Base-by-base conservation (phyloP, 768 basidiomycete genomes). In the Mrakia blollopis region DNA sequence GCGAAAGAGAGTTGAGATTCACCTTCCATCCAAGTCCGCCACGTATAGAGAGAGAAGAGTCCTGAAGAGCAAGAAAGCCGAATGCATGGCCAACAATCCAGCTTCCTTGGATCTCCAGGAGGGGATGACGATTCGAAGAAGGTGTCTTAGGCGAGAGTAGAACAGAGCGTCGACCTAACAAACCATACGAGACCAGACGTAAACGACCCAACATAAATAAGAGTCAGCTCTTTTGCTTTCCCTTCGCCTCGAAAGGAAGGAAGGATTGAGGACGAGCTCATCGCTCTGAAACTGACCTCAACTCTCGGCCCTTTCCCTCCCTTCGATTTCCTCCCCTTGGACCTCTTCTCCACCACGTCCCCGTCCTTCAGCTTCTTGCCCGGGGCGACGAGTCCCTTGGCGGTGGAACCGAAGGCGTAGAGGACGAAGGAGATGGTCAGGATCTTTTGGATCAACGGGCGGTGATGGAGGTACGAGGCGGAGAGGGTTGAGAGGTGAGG, bases 41-140 rank as follows among this genome's bases (percentile, higher is more conserved):
- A 99, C 94, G 81, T 97, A 98, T 25, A 99, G 85, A 23, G 93
- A 95, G 65, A 98, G 90, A 1, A 92, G 90, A 5, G 96, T 98
- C 80, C 96, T 86, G 79, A 92, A 91, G 21, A 98, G 87, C 73
- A 99, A 88, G 76, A 99, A 87, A 81, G 90, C 89, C 21, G 94
- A 92, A 84, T 98, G 95, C 87, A 93, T 91, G 63, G 89, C 84
- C 23, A 99, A 87, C 70, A 98, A 88, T 73, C 92, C 84, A 0
- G 94, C 93, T 83, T 98, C 95, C 80, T 93, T 92, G 11, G 92
- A 93, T 61, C 88, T 88, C 74, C 93, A 83, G 61, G 90, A 87
- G 5, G 95, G 96, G 74, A 98, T 93, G 30, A 95, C 91, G 69
- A 98, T 97, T 28, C 89, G 87, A 52, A 97, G 86, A 70, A 99